phyloP scores from a whole-genome alignment of 371 early-diverging fungal genomes.

The Catenaria anguillulae region DNA sequence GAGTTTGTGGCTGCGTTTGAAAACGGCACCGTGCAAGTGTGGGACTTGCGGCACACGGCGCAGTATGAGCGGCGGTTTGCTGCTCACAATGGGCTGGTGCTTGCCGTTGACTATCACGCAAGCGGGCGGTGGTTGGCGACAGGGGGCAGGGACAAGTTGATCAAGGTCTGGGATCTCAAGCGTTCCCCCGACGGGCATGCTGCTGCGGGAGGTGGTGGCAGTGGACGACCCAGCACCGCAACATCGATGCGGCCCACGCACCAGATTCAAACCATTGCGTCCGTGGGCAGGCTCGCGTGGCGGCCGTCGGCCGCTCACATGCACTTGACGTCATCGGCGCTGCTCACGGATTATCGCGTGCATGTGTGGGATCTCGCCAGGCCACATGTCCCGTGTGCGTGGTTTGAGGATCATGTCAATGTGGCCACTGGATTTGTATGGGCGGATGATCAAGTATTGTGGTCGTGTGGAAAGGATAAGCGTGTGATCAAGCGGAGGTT shows the following conservation, averaged over 20 bases:
- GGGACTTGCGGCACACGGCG: constrained; percentile 59
- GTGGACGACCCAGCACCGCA: constrained; percentile 24
- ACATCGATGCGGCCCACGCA: constrained; percentile 44
- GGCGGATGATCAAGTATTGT: constrained; percentile 43
- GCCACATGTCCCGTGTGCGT: constrained; percentile 52
- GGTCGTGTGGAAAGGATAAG: constrained; percentile 66
- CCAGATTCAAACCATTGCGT: constrained; percentile 52
- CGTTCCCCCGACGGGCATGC: too few relatives aligned
- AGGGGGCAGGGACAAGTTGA: constrained; percentile 67
- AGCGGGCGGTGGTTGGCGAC: constrained; percentile 58
- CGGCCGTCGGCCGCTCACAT: constrained; percentile 39
- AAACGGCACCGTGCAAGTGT: constrained; percentile 70
- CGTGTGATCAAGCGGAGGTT: constrained; percentile 43
- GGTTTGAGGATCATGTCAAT: constrained; percentile 55
- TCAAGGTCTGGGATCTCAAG: constrained; percentile 39
- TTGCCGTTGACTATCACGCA: constrained; percentile 69
- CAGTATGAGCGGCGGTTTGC: constrained; percentile 49
- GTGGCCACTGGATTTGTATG: constrained; percentile 61
- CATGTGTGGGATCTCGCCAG: constrained; percentile 61
- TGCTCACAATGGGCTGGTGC: constrained; percentile 60
- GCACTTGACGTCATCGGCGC: constrained; percentile 57
- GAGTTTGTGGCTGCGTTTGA: constrained; percentile 79
- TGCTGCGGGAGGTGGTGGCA: too few relatives aligned
- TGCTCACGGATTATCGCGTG: constrained; percentile 47
- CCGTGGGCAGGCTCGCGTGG: constrained; percentile 62